Percentiles rank a stretch among this genome's conserved stretches.
Evolutionary conservation across 2,329 filamentous ascomycete genomes (phyloP).

Genomic region (Trichoderma citrinoviride): DNA sequence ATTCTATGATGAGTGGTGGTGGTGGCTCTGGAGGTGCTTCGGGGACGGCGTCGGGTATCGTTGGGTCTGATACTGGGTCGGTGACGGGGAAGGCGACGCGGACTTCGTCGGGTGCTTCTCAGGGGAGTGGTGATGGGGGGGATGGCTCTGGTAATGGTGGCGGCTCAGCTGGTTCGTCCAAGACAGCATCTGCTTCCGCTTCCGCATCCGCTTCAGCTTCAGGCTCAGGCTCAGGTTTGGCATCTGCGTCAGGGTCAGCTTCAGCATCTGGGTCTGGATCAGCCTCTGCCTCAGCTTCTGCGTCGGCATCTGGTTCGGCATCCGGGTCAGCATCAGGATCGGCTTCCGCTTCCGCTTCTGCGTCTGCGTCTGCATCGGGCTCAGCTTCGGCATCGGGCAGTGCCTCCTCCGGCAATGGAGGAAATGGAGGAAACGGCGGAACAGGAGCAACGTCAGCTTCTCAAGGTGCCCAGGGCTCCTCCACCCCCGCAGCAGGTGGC

Average conservation of each 20-base stretch:
- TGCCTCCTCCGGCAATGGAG: neutral
- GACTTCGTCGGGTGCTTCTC: neutral
- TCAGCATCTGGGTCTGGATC: no score
- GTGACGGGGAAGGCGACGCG: slow-evolving; percentile 13
- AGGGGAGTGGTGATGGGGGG: neutral
- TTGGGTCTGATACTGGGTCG: slow-evolving; percentile 14
- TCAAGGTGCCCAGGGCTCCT: neutral
- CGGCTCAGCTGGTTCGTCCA: neutral
- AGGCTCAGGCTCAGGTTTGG: no score
- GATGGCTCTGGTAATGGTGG: neutral
- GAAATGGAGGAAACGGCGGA: neutral
- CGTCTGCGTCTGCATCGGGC: no score
- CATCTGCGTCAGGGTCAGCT: no score
- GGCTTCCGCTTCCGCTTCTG: no score
- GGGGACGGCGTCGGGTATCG: neutral
- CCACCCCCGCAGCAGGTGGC: neutral
- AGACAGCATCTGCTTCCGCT: neutral
- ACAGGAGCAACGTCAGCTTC: neutral
- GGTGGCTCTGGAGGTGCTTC: neutral
- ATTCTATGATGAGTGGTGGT: neutral
- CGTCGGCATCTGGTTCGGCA: no score
- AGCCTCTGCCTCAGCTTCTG: no score
- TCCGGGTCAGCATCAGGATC: no score
- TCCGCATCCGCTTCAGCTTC: neutral
- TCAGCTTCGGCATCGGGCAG: neutral